A percentile compares a stretch with the other conserved stretches of the same genome.
Conservation (phyloP, 371 early-diverging fungal genomes). For the Mucor plumbeus region DNA sequence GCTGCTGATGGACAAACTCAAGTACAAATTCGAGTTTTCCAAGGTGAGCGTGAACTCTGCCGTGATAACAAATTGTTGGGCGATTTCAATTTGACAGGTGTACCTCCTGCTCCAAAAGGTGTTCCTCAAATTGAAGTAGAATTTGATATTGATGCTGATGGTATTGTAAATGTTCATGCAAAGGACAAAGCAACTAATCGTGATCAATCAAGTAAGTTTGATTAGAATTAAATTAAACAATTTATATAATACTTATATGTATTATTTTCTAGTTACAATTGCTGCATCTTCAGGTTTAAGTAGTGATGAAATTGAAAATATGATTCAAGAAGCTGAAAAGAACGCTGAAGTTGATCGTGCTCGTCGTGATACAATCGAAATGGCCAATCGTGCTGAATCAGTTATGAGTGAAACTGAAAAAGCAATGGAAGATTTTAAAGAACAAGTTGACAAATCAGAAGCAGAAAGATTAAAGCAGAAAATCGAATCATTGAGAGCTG, state of each 20-base stretch:
- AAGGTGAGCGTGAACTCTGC: slow-evolving; percentile 96
- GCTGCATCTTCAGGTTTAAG: slow-evolving; percentile 92
- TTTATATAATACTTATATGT: neutral
- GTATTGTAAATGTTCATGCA: slow-evolving; percentile 95
- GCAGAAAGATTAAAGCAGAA: slow-evolving; percentile 73
- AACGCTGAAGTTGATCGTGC: slow-evolving; percentile 85
- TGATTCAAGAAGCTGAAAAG: slow-evolving; percentile 87
- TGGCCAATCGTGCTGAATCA: slow-evolving; percentile 85
- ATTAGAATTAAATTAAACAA: neutral
- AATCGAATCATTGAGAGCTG: slow-evolving; percentile 72
- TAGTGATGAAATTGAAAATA: slow-evolving; percentile 87
- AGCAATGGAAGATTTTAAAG: slow-evolving; percentile 88
- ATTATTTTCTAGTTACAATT: slow-evolving; percentile 68
- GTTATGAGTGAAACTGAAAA: slow-evolving; percentile 89
- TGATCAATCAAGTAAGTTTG: slow-evolving; percentile 73
- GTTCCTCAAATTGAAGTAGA: slow-evolving; percentile 87
- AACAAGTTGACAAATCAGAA: slow-evolving; percentile 82
- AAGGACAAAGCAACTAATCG: slow-evolving; percentile 91
- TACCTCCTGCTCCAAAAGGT: slow-evolving; percentile 85
- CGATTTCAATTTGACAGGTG: slow-evolving; percentile 86
- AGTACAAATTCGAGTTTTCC: slow-evolving; percentile 95
- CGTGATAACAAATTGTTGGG: slow-evolving; percentile 96
- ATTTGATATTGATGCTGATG: slow-evolving; percentile 97
- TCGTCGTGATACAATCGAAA: slow-evolving; percentile 87
- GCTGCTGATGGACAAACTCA: slow-evolving; percentile 97